phyloP scores from a whole-genome alignment of 257 asterid species.

The Nicotiana sylvestris region DNA sequence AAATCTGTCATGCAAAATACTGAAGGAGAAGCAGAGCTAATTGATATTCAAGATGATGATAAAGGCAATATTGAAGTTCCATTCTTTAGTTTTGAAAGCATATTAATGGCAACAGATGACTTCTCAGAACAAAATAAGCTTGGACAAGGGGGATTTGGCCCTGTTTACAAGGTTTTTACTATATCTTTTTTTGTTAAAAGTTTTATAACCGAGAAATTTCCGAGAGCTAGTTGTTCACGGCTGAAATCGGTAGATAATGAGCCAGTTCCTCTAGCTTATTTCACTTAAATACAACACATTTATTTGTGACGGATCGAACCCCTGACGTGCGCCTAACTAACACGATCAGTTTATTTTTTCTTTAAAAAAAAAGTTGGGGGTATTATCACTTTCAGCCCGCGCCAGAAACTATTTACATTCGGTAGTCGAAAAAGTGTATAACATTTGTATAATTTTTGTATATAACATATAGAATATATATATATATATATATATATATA shows the following conservation, averaged over 20 bases:
- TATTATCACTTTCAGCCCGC: no score
- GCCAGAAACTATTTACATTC: no score
- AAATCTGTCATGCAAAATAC: background rate
- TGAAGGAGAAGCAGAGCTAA: background rate
- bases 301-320: fast-evolving
- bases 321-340: background rate
- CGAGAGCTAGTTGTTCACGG: background rate
- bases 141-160: constrained; percentile 11
- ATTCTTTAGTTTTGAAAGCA: background rate
- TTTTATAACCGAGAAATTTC: background rate
- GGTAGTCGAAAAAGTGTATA: no score
- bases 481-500: no score
- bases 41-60: constrained; percentile 8
- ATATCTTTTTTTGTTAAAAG: background rate
- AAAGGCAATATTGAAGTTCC: constrained; percentile 1
- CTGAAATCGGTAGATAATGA: no score
- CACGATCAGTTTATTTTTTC: background rate
- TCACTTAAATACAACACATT: background rate
- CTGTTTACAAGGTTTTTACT: constrained; percentile 3
- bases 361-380: background rate
- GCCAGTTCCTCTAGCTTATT: background rate
- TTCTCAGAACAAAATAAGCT: constrained; percentile 9
- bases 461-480: no score
- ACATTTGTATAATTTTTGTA: no score
- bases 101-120: constrained; percentile 4